Base-by-base conservation (phyloP, 1,284 basidiomycete genomes). In the Tylopilus microsporus region DNA sequence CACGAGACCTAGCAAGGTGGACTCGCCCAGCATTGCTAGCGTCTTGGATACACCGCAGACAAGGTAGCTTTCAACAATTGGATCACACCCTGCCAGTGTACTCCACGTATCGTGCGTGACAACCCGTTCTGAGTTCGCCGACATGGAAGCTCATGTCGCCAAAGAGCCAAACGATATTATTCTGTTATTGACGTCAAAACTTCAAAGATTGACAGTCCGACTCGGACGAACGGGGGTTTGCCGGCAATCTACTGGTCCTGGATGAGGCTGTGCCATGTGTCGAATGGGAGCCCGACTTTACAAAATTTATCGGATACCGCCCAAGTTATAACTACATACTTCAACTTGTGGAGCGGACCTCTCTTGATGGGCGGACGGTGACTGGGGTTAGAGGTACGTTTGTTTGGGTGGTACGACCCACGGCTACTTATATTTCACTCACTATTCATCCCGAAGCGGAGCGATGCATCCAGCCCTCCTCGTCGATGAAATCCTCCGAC, bases 401-500 rank as follows among this genome's bases (percentile, higher is more conserved):
- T 11, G 36, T 37, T 32, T 45, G 34, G 42, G 48, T 12, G 19
- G 30, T 21, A 49, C n/a, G 42, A 52, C 2, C 46, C 9, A 21
- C 15, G 32, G 19, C 21, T 25, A 39, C 16, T 37, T 15, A 8
- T 41, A 18, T 47, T 25, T 3, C 43, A 19, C 54, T 64, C 49
- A 56, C 19, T 25, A 25, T 19, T 34, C 25, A 9, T 13, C 36
- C 13, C 12, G 43, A 43, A 54, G 37, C 13, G 21, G 51, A 56
- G 50, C 42, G 18, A 83, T 83, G 82, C 81, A 83, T 62, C 59
- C 61, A 47, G 76, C 73, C n/a, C 73, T 83, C 47, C 70, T 78
- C 61, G 75, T 83, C 53, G 81, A 83, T 69, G 81, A 83, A 62
- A 73, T 83, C 57, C 65, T 84, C 19, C 74, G 77, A 56, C 63